These are phyloP conservation scores for Allium cepa DNA, from an alignment of 106 monocot genomes.

Conservation along the genomic window DNA sequence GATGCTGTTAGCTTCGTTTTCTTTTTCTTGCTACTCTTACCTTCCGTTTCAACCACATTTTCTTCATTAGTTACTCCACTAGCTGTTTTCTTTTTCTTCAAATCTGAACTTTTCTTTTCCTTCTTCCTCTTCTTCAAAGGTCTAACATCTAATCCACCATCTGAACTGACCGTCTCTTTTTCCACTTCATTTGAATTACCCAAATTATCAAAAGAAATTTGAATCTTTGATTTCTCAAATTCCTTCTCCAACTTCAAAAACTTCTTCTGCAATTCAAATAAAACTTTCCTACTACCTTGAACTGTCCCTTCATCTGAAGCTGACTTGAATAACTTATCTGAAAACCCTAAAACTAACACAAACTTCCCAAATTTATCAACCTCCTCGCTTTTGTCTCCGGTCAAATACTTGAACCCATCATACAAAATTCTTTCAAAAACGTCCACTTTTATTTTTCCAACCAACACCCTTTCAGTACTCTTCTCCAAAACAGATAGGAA, in stretches of 20 bases:
- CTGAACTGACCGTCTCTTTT: neutral
- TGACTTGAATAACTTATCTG: conserved; percentile 52
- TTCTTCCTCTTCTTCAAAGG: conserved; percentile 56
- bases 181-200: conserved; percentile 12
- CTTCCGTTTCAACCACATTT: conserved; percentile 11
- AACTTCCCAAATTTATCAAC: conserved; percentile 56
- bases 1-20: neutral
- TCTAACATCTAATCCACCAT: conserved; percentile 14
- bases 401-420: conserved; percentile 38
- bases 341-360: conserved; percentile 43
- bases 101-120: conserved; percentile 18
- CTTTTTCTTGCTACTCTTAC: conserved; percentile 20
- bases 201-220: conserved; percentile 23
- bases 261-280: conserved; percentile 49
- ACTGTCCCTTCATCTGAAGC: conserved; percentile 46
- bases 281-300: conserved; percentile 56
- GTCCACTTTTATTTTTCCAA: conserved; percentile 58
- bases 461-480: conserved; percentile 56
- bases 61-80: no score
- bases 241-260: conserved; percentile 81
- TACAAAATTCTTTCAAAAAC: conserved; percentile 48
- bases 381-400: conserved; percentile 22
- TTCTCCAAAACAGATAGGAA: conserved; percentile 53
- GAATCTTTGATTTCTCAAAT: conserved; percentile 52
- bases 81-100: no score